phyloP scores from a whole-genome alignment of 768 basidiomycete genomes.

The Candolleomyces efflorescens region DNA sequence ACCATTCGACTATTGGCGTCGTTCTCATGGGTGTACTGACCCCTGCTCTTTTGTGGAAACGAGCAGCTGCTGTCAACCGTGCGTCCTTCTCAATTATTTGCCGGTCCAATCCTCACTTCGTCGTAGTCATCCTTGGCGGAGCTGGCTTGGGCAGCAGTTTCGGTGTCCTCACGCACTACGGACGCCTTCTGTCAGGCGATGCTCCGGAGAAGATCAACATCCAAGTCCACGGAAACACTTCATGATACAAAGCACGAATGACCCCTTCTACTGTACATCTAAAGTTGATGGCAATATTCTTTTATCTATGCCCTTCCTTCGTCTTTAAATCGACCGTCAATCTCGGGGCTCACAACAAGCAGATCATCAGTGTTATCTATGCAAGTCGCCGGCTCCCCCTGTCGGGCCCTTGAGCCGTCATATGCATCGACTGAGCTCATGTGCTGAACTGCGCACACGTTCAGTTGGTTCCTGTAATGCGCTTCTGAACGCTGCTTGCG shows the following conservation, averaged over 20 bases:
- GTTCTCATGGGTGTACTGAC: conserved; percentile 59
- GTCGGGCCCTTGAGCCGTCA: conserved; percentile 50
- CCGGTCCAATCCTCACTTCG: background rate
- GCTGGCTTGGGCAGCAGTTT: conserved; percentile 61
- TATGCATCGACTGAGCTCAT: conserved; percentile 77
- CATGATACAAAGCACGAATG: conserved; percentile 12
- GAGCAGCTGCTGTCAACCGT: conserved; percentile 61
- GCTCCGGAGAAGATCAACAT: conserved; percentile 32
- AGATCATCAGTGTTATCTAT: conserved; percentile 36
- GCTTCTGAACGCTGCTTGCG: conserved; percentile 42
- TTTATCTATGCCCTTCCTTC: conserved; percentile 28
- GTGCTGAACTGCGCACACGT: conserved; percentile 61
- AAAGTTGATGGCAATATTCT: background rate
- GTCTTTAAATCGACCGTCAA: conserved; percentile 68
- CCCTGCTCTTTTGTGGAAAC: conserved; percentile 72
- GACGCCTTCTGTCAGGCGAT: conserved; percentile 51
- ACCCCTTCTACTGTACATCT: no score
- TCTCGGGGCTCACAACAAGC: conserved; percentile 51
- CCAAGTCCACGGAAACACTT: conserved; percentile 5
- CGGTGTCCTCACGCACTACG: conserved; percentile 56
- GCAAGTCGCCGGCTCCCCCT: conserved; percentile 23
- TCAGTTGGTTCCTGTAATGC: conserved; percentile 58
- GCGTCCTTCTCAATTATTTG: conserved; percentile 14
- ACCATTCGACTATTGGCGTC: conserved; percentile 72
- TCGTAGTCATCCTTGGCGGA: conserved; percentile 67